Percentiles rank a stretch among this genome's conserved stretches.
These are phyloP conservation scores for Talaromyces islandicus DNA, from an alignment of 2,329 filamentous ascomycete genomes.

Conservation along the genomic window DNA sequence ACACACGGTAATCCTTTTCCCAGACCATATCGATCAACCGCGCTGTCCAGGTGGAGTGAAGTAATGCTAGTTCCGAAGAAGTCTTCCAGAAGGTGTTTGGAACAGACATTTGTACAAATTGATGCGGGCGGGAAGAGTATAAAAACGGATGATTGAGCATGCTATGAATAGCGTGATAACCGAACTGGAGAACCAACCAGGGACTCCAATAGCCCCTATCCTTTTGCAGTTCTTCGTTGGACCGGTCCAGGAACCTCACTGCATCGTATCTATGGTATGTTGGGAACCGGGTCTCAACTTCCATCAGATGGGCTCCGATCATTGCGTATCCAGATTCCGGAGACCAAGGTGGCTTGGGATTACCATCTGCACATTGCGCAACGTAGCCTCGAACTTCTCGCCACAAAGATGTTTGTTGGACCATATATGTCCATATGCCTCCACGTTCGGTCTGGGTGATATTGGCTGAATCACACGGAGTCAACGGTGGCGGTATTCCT, in stretches of 20 bases:
- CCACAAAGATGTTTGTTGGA: slow-evolving; percentile 15
- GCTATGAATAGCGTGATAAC: slow-evolving; percentile 25
- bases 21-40: slow-evolving; percentile 46
- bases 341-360: slow-evolving; percentile 15
- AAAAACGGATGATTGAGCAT: slow-evolving; percentile 27
- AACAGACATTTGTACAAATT: slow-evolving; percentile 31
- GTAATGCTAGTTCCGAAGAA: slow-evolving; percentile 41
- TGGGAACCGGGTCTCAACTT: slow-evolving; percentile 18
- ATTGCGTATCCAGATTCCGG: slow-evolving; percentile 17
- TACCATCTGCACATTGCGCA: slow-evolving; percentile 12
- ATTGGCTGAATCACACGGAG: slow-evolving; percentile 8
- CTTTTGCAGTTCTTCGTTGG: slow-evolving; percentile 14
- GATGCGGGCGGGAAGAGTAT: slow-evolving; percentile 13
- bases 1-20: slow-evolving; percentile 39
- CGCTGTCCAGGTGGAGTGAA: slow-evolving; percentile 47
- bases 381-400: slow-evolving; percentile 14
- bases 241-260: slow-evolving; percentile 14
- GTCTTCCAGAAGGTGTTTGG: slow-evolving; percentile 47
- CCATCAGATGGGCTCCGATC: slow-evolving; percentile 17
- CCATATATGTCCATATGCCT: slow-evolving; percentile 18
- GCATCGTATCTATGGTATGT: slow-evolving; percentile 16
- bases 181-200: slow-evolving; percentile 27
- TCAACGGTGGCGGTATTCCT: slow-evolving; percentile 10
- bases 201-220: slow-evolving; percentile 24
- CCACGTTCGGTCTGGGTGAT: neutral